These are phyloP conservation scores for Penicillium taxi DNA, from an alignment of 495 filamentous ascomycete species.

Conservation along the genomic window DNA sequence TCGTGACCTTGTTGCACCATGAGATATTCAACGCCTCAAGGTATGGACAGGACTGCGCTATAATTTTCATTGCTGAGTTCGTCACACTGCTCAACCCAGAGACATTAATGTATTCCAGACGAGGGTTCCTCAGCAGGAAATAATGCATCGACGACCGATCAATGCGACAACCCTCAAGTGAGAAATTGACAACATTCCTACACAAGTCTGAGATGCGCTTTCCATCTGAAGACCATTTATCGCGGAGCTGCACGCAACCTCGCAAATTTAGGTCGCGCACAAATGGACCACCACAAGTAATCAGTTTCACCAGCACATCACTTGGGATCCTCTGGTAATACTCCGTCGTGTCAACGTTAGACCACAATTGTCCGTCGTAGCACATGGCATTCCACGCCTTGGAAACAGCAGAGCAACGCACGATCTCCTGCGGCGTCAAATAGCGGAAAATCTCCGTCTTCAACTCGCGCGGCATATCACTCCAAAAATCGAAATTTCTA, in stretches of 20 bases:
- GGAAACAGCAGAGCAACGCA: conserved; percentile 72
- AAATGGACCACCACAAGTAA: conserved; percentile 78
- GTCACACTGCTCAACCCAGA: conserved; percentile 71
- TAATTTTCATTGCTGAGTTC: conserved; percentile 80
- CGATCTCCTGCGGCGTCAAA: conserved; percentile 71
- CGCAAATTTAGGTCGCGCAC: conserved; percentile 83
- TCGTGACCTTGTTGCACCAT: conserved; percentile 82
- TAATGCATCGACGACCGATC: conserved; percentile 70
- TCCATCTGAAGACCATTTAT: conserved; percentile 64
- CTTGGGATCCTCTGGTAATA: conserved; percentile 85
- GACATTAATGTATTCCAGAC: conserved; percentile 74
- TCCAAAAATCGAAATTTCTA: conserved; percentile 65
- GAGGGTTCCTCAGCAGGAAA: conserved; percentile 69
- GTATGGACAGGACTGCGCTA: conserved; percentile 72
- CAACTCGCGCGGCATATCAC: conserved; percentile 72
- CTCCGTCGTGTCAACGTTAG: conserved; percentile 68
- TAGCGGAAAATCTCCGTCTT: conserved; percentile 69
- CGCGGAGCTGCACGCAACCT: conserved; percentile 66
- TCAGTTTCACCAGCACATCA: conserved; percentile 74
- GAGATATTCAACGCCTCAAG: conserved; percentile 80
- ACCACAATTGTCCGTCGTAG: conserved; percentile 94
- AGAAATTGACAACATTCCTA: conserved; percentile 78
- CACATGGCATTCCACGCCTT: conserved; percentile 77
- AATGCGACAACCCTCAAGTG: conserved; percentile 80
- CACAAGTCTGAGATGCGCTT: conserved; percentile 67